Base-by-base conservation (phyloP, 1,139 yeast species). In the Yamadazyma jaroonii region DNA sequence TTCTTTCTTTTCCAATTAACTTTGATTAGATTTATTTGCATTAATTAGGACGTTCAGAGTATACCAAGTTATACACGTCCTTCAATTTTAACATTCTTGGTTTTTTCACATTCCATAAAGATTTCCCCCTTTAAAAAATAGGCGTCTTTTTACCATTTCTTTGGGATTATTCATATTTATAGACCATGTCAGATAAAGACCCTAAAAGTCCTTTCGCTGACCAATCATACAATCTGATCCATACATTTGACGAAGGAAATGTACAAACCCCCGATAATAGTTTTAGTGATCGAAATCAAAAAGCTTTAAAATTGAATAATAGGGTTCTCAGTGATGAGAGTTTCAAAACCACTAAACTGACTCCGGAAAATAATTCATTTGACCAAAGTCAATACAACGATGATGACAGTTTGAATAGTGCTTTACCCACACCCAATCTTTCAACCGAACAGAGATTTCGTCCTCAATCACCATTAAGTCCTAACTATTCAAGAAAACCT, bases 381-480 rank as follows among this genome's bases (percentile, higher is more conserved):
- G 37, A 47, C 39, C 24, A 38, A 31, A 31, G 43, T 7, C 24
- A 24, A 10, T 51, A 51, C 23, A 14, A 30, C 17, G 44, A 40
- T 13, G 42, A 42, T 27, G 27, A 29, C 21, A 32, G 41, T 40
- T 38, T 49, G 9, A 23, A 35, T 20, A 42, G 45, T 37, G 59
- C 53, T 12, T 32, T 56, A 34, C 65, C 67, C 1, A 62, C 66
- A 1, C 67, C 67, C 10, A 58, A 54, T 28, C 29, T 62, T 13
- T 50, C 51, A 23, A 44, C 48, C 4, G 56, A 48, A 25, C 22
- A 13, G 4, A 38, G 31, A 15, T 38, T 38, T 29, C 11, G 6
- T 11, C 46, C 49, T 33, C 43, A 48, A 13, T 44, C 49, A 3
- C 47, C 46, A 12, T 35, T 28, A 3, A 34, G 37, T 13, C 41